Conservation (phyloP, 1,139 yeast genomes). For the Zygoascus hellenicus region DNA sequence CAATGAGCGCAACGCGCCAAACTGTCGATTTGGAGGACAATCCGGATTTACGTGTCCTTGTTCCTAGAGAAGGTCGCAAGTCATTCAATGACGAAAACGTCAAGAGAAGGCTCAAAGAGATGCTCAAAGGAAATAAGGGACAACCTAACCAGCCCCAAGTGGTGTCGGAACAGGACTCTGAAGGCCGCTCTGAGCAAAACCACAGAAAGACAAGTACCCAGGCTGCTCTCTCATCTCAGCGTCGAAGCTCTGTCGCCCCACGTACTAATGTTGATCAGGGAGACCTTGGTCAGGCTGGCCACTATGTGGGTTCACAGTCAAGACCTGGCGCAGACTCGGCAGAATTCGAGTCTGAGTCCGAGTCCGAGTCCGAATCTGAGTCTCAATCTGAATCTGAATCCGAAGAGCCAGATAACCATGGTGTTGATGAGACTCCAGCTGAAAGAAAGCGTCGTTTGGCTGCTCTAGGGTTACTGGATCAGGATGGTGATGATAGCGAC, state of each 20-base stretch:
- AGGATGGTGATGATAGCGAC: conserved; percentile 20
- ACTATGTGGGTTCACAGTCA: neutral
- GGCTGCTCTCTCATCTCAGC: neutral
- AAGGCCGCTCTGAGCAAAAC: conserved; percentile 6
- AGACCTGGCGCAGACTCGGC: neutral
- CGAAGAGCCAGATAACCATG: neutral
- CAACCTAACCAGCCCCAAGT: conserved; percentile 11
- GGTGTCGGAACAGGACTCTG: conserved; percentile 1
- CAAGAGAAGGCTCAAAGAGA: conserved; percentile 22
- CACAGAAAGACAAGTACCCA: neutral
- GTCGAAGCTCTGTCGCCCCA: neutral
- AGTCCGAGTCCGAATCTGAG: conserved; percentile 13
- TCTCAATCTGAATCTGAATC: conserved; percentile 6
- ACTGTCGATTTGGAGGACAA: conserved; percentile 26
- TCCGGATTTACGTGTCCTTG: conserved; percentile 13
- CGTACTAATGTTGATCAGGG: neutral
- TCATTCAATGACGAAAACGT: conserved; percentile 23
- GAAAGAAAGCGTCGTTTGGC: conserved; percentile 75
- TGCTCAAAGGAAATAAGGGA: conserved; percentile 16
- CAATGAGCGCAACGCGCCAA: conserved; percentile 1
- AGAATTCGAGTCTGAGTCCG: conserved; percentile 6
- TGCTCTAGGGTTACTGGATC: conserved; percentile 63
- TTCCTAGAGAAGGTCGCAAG: conserved; percentile 12
- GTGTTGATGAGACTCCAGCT: conserved; percentile 34
- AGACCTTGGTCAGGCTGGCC: neutral